Base-by-base conservation (phyloP, 192 early-diverging fungal genomes). In the Lobosporangium transversale region DNA sequence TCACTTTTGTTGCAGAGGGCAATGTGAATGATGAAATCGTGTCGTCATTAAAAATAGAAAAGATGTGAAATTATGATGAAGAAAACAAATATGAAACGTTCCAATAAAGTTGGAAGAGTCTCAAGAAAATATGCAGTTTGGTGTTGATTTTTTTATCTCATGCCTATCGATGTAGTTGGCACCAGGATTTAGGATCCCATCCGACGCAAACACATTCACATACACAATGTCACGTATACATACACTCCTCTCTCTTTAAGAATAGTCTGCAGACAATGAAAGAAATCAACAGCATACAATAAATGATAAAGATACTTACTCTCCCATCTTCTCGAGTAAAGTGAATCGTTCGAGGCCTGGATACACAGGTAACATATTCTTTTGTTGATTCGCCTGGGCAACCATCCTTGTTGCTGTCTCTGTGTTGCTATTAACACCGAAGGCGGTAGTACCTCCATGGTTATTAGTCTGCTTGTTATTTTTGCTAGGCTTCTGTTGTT, bases 271-370 rank as follows among this genome's bases (percentile, higher is more conserved):
- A n/a, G n/a, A n/a, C n/a, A n/a, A n/a, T n/a, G n/a, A n/a, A n/a
- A n/a, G n/a, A n/a, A n/a, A n/a, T n/a, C n/a, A n/a, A 44, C 47
- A 24, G 32, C 31, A 45, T 9, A 3, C 24, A 49, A 32, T 7
- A 56, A 52, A 62, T 35, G 8, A 32, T 2, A 29, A 4, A 26
- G 37, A 21, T 8, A 90, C 88, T 80, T 83, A 90, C 89, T 91
- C 90, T 75, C 90, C 90, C 84, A 91, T 87, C 54, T 91, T 90
- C 30, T 84, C 79, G 14, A 91, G 23, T 17, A 91, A 53, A 59
- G 76, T 57, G 67, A 81, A 91, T 30, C 84, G 76, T 50, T 89
- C 83, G 53, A 91, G 53, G 24, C 86, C 87, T 29, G 86, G 84
- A 53, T 90, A 91, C 1, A 58, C 48, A 23, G 88, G 87, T 55